A percentile compares a stretch with the other conserved stretches of the same genome.
These are phyloP conservation scores for Rhodotorula glutinis DNA, from an alignment of 1,284 basidiomycete species.

Conservation along the genomic window DNA sequence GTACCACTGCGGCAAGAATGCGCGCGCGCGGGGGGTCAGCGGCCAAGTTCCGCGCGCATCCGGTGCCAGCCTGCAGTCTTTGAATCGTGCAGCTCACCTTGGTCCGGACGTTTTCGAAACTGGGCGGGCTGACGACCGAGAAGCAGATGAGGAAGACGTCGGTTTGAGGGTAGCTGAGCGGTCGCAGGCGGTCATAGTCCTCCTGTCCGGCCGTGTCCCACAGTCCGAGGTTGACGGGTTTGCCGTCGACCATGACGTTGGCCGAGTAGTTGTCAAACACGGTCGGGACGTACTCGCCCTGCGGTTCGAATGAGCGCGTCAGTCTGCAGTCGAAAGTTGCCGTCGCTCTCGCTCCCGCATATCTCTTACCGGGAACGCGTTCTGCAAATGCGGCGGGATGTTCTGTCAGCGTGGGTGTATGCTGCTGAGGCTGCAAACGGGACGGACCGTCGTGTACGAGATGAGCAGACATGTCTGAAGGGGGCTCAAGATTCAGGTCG, in stretches of 20 bases:
- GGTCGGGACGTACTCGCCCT: slow-evolving; percentile 97
- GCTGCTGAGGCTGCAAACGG: neutral
- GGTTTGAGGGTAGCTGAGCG: slow-evolving; percentile 97
- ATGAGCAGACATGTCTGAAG: slow-evolving; percentile 88
- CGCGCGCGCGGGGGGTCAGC: neutral
- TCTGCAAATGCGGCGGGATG: slow-evolving; percentile 47
- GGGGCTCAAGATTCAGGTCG: neutral
- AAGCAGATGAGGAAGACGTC: slow-evolving; percentile 99
- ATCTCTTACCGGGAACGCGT: slow-evolving; percentile 78
- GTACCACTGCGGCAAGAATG: no score
- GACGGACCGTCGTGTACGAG: slow-evolving; percentile 75
- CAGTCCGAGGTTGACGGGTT: slow-evolving; percentile 93
- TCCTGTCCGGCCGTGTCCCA: slow-evolving; percentile 99
- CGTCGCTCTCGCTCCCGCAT: neutral
- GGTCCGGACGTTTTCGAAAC: slow-evolving; percentile 96
- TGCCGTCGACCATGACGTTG: slow-evolving; percentile 95
- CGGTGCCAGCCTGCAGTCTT: no score
- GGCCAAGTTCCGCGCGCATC: no score
- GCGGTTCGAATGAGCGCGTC: neutral
- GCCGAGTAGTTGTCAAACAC: slow-evolving; percentile 81
- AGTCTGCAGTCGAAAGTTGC: no score
- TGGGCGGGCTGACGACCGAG: slow-evolving; percentile 92
- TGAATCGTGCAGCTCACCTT: slow-evolving; percentile 66
- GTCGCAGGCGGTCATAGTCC: slow-evolving; percentile 96
- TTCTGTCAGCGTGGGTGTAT: neutral